phyloP scores from a whole-genome alignment of 768 basidiomycete genomes.

The Calocybe cyanea region DNA sequence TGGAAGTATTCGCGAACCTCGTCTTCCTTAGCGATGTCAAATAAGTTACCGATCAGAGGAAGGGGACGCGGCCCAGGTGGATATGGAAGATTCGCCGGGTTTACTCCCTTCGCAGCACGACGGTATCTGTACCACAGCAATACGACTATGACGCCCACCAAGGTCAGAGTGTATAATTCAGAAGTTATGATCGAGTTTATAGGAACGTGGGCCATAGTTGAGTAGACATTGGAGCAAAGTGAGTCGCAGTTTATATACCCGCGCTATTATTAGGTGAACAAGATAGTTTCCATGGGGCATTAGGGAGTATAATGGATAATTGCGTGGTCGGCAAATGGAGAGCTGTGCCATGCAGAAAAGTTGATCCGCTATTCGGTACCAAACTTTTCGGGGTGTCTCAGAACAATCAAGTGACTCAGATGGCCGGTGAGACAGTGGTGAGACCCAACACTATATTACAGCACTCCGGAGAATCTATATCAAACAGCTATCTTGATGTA shows the following conservation, averaged over 20 bases:
- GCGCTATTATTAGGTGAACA: too few species aligned
- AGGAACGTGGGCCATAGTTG: conserved; percentile 8
- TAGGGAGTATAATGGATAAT: too few species aligned
- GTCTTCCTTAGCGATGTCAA: conserved; percentile 38
- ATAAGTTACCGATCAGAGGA: conserved; percentile 53
- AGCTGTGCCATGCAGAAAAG: background rate
- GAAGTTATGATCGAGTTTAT: conserved; percentile 6
- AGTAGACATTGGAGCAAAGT: background rate
- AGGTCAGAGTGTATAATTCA: conserved; percentile 2
- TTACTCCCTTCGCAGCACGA: conserved; percentile 6
- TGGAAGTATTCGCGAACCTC: conserved; percentile 36
- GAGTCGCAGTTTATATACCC: conserved; percentile 5
- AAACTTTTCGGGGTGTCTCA: background rate
- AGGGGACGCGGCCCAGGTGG: conserved; percentile 54
- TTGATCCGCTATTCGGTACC: conserved; percentile 7
- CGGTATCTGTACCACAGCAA: conserved; percentile 10
- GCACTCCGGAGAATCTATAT: too few species aligned
- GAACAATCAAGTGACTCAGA: background rate
- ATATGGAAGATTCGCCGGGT: conserved; percentile 27
- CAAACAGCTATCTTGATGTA: too few species aligned
- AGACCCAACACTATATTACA: too few species aligned
- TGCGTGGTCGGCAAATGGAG: background rate
- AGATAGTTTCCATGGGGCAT: too few species aligned
- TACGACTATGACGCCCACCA: conserved; percentile 1
- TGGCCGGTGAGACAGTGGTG: background rate